Evolutionary conservation across 2,329 filamentous ascomycete genomes (phyloP).

Genomic region (Calonectria pteridis): DNA sequence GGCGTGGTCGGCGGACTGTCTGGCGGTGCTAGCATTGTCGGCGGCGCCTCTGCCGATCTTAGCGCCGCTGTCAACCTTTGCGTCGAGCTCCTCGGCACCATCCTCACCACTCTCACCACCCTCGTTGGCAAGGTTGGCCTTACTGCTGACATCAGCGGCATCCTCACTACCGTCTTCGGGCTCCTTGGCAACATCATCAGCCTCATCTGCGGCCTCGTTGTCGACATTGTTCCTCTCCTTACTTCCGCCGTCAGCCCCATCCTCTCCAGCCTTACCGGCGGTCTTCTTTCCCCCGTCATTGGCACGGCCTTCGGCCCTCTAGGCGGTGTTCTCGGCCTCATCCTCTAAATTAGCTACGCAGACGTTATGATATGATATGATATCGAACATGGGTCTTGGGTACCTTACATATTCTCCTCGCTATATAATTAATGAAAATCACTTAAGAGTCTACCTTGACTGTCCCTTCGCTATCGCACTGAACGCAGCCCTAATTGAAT

Average conservation of each 20-base stretch:
- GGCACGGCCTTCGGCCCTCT: not conserved
- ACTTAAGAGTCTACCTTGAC: not conserved
- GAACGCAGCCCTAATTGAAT: not conserved
- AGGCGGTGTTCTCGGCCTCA: not conserved
- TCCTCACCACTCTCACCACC: not conserved
- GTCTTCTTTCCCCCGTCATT: not conserved
- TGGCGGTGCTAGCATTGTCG: not conserved
- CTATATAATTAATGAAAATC: not conserved
- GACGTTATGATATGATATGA: not conserved
- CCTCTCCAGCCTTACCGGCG: not conserved
- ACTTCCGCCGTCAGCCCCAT: not conserved
- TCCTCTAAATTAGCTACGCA: not conserved
- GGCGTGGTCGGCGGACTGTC: not conserved
- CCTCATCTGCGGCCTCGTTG: not conserved
- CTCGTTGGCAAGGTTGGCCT: not conserved
- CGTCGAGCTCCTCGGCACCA: not conserved
- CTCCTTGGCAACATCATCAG: not conserved
- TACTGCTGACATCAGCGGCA: not conserved
- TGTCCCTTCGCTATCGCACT: not conserved
- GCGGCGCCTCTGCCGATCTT: not conserved
- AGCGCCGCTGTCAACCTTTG: not conserved
- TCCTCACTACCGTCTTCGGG: not conserved
- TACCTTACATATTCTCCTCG: not conserved
- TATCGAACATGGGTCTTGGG: not conserved
- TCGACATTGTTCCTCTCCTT: not conserved